Base-by-base conservation (phyloP, 1,284 basidiomycete genomes). In the Cryptococcus sp. region DNA sequence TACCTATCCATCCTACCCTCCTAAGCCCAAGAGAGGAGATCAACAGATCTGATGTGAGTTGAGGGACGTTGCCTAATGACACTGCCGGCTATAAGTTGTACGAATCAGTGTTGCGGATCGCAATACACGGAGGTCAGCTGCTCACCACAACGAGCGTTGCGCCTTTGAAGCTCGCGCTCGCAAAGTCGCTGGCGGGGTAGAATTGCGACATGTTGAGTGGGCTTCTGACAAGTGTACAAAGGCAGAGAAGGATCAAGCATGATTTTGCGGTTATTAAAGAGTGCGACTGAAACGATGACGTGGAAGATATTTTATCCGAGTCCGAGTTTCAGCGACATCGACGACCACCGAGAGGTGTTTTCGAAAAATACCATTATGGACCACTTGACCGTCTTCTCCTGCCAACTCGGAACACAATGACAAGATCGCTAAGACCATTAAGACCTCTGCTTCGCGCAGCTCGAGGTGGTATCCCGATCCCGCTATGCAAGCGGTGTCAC, bases 21-120 rank as follows among this genome's bases (percentile, higher is more conserved):
- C 76, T 71, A 10, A 91, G 81, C 17, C 78, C 80, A 47, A 89
- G 80, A 0, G 87, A 86, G 5, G 86, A 74, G 56, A 90, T 86
- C 57, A 91, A 77, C 15, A 91, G 78, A 76, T 91, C 90, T 17
- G 80, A 85, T 0, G 88, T 84, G 17, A 91, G 82, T 70, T 91
- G 90, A 7, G 86, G 82, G 41, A 91, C 83, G 78, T 91, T 91
- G 47, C 87, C 90, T 23, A 86, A 84, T 1, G 89, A 90, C 5
- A 91, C 88, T 47, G 90, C 75, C 23, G 90, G 89, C 89, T 91
- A 59, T 7, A 16, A 23, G 10, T n/a, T 8, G 50, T 15, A 47
- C 13, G 13, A 19, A 15, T 31, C 1, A 31, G 17, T 22, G n/a
- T 41, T 8, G 6, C 5, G 19, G 8, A 20, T 15, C 5, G 11